A percentile compares a stretch with the other conserved stretches of the same genome.
phyloP scores from a whole-genome alignment of 1,139 yeast species.

The Kluyveromyces sp. region DNA sequence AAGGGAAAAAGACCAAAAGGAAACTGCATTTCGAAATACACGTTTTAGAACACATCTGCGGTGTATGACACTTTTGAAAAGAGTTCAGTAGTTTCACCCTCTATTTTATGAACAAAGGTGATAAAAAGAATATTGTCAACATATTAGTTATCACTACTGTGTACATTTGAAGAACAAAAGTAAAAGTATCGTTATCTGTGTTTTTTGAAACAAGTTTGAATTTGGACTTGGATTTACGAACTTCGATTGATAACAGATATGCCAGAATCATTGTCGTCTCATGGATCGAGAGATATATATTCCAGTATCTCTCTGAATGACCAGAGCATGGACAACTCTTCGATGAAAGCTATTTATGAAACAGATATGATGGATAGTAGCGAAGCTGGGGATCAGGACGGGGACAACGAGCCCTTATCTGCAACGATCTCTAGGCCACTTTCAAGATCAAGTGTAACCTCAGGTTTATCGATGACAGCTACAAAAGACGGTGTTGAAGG shows the following conservation, averaged over 20 bases:
- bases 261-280: constrained; percentile 13
- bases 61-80: no score
- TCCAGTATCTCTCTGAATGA: constrained; percentile 19
- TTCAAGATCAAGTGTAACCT: constrained; percentile 54
- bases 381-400: neutral
- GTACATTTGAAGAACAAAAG: no score
- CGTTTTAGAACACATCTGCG: no score
- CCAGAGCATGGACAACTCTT: constrained; percentile 15
- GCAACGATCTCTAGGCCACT: constrained; percentile 40
- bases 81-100: no score
- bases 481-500: constrained; percentile 71
- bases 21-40: no score
- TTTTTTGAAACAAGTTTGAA: no score
- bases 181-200: no score
- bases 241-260: neutral
- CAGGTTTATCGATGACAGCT: constrained; percentile 63
- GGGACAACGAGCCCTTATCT: constrained; percentile 1
- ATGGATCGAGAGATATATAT: constrained; percentile 18
- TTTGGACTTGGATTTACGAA: no score
- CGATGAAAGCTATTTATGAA: constrained; percentile 21
- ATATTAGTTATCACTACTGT: no score
- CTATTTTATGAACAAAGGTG: no score
- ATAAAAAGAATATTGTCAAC: no score
- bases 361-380: constrained; percentile 16
- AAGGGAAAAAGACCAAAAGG: no score